Evolutionary conservation across 352 stramenopile species (phyloP).

Genomic region (Globisporangium parvum): DNA sequence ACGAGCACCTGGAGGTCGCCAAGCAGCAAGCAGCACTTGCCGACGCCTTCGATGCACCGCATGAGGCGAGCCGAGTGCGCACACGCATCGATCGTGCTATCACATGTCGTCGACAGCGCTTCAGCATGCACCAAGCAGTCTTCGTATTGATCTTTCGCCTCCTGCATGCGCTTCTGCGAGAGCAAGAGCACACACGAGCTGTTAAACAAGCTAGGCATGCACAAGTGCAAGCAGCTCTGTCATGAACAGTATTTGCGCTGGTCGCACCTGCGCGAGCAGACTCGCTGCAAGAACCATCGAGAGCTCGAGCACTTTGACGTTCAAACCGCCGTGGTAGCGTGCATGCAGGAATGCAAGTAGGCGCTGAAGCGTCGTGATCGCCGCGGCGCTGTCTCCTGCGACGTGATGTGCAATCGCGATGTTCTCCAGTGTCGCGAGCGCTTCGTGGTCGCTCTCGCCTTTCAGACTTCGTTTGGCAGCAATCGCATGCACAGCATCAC

Average conservation of each 20-base stretch:
- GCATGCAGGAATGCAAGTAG: conserved; percentile 21
- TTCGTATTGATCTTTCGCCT: conserved; percentile 28
- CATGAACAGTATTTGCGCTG: background rate
- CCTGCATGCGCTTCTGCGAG: conserved; percentile 30
- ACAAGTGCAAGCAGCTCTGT: no score
- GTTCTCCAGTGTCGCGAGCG: conserved; percentile 39
- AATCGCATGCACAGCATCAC: background rate
- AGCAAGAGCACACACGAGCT: background rate
- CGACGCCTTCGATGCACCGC: conserved; percentile 37
- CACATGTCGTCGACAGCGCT: conserved; percentile 6
- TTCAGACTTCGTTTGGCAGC: conserved; percentile 18
- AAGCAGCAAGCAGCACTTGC: conserved; percentile 48
- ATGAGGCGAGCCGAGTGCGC: conserved; percentile 15
- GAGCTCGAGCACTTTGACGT: conserved; percentile 40
- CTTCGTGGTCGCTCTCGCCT: conserved; percentile 27
- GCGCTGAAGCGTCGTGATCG: conserved; percentile 25
- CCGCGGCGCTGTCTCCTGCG: conserved; percentile 3
- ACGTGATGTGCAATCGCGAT: conserved; percentile 27
- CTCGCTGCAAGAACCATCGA: conserved; percentile 24
- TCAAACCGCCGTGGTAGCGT: conserved; percentile 43
- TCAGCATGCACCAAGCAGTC: conserved; percentile 26
- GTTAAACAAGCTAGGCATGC: no score
- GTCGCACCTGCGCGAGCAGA: conserved; percentile 37
- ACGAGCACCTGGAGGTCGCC: conserved; percentile 38
- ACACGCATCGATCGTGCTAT: conserved; percentile 6